These are phyloP conservation scores for Cladosporium sp. DNA, from an alignment of 2,329 filamentous ascomycete species.

Conservation along the genomic window DNA sequence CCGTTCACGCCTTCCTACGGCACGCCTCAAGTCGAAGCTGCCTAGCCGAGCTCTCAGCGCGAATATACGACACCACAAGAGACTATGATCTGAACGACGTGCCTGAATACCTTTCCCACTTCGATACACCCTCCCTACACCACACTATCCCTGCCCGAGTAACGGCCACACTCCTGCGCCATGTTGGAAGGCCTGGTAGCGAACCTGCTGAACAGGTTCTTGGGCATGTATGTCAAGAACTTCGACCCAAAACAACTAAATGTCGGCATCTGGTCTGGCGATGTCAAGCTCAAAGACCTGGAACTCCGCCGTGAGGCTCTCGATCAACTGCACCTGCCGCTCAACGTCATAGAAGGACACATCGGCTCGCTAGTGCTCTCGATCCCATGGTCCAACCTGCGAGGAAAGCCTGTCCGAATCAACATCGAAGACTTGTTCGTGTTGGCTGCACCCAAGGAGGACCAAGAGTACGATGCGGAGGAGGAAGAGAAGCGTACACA, in stretches of 20 bases:
- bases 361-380: slow-evolving; percentile 86
- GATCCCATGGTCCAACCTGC: slow-evolving; percentile 96
- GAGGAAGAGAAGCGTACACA: slow-evolving; percentile 87
- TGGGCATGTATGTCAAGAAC: slow-evolving; percentile 99
- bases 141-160: slow-evolving; percentile 59
- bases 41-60: slow-evolving; percentile 4
- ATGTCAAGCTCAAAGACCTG: slow-evolving; percentile 91
- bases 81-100: slow-evolving; percentile 18
- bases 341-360: slow-evolving; percentile 95
- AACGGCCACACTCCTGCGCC: slow-evolving; percentile 61
- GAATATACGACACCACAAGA: neutral
- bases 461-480: slow-evolving; percentile 87
- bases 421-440: slow-evolving; percentile 97
- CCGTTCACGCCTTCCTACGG: neutral
- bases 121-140: neutral
- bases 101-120: neutral
- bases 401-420: slow-evolving; percentile 90
- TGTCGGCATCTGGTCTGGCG: slow-evolving; percentile 97
- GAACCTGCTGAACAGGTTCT: slow-evolving; percentile 95
- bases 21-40: slow-evolving; percentile 6
- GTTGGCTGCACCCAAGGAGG: slow-evolving; percentile 90
- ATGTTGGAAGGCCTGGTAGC: slow-evolving; percentile 98
- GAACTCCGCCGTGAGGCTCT: slow-evolving; percentile 92
- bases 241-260: slow-evolving; percentile 98
- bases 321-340: slow-evolving; percentile 91